Conservation (phyloP, 768 basidiomycete genomes). For the Lactifluus rugatus region DNA sequence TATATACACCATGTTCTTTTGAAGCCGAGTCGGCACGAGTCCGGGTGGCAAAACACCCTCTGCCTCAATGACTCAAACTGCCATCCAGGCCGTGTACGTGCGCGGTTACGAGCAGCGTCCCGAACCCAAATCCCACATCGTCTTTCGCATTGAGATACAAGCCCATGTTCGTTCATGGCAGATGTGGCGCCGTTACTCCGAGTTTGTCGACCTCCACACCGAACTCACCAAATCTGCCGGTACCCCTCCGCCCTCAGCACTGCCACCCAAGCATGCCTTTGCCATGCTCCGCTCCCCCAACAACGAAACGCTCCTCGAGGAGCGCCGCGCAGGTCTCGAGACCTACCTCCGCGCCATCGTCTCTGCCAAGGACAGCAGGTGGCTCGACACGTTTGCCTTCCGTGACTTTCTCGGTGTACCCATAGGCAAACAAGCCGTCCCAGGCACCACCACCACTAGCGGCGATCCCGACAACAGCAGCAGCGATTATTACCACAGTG, state of each 20-base stretch:
- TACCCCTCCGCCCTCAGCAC: conserved; percentile 62
- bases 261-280: conserved; percentile 80
- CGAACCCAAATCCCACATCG: conserved; percentile 67
- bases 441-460: too few species aligned
- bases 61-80: conserved; percentile 38
- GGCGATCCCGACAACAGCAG: neutral
- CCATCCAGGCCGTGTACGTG: conserved; percentile 70
- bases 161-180: conserved; percentile 89
- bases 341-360: conserved; percentile 80
- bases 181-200: conserved; percentile 90
- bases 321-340: conserved; percentile 71
- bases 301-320: conserved; percentile 59
- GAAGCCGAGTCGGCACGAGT: neutral
- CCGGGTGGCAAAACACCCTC: neutral
- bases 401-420: conserved; percentile 84
- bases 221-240: conserved; percentile 76
- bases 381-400: conserved; percentile 73
- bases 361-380: conserved; percentile 67
- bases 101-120: conserved; percentile 58
- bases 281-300: conserved; percentile 51
- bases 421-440: conserved; percentile 34
- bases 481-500: conserved; percentile 23
- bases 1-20: neutral
- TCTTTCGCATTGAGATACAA: conserved; percentile 75
- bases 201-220: conserved; percentile 80